Conservation (phyloP, 148 eudicot genomes). For the Limonium bicolor region DNA sequence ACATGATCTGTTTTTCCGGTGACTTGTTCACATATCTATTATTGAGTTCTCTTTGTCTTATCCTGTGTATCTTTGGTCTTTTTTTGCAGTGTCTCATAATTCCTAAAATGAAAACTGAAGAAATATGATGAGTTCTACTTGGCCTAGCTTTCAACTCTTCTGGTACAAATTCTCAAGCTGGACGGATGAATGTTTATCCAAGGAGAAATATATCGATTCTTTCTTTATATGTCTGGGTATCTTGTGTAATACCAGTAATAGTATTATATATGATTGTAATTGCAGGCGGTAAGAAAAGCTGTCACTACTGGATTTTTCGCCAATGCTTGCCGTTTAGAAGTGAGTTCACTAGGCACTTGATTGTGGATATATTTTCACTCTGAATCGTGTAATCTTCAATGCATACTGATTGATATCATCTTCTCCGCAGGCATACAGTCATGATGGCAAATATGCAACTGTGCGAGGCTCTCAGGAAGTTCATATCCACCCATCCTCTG, state of each 20-base stretch:
- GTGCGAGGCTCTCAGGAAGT: conserved; percentile 82
- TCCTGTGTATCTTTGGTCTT: no score
- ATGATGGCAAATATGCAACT: conserved; percentile 88
- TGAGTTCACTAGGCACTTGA: conserved; percentile 16
- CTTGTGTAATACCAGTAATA: background rate
- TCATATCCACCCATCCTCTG: conserved; percentile 93
- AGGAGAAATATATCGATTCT: no score
- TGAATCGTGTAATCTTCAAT: background rate
- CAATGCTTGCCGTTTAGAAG: conserved; percentile 84
- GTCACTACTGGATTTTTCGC: conserved; percentile 89
- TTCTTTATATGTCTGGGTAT: background rate
- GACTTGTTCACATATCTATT: no score
- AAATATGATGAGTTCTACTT: no score
- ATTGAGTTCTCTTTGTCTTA: no score
- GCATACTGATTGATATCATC: conserved; percentile 3
- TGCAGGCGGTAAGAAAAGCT: conserved; percentile 81
- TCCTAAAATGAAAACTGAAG: no score
- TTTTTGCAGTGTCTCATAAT: no score
- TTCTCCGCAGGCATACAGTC: conserved; percentile 56
- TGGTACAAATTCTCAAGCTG: no score
- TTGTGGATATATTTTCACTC: background rate
- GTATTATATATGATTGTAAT: background rate
- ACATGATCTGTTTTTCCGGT: background rate
- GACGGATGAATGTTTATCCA: no score
- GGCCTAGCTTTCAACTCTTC: no score